phyloP scores from a whole-genome alignment of 768 basidiomycete genomes.

The Amanita inopinata region DNA sequence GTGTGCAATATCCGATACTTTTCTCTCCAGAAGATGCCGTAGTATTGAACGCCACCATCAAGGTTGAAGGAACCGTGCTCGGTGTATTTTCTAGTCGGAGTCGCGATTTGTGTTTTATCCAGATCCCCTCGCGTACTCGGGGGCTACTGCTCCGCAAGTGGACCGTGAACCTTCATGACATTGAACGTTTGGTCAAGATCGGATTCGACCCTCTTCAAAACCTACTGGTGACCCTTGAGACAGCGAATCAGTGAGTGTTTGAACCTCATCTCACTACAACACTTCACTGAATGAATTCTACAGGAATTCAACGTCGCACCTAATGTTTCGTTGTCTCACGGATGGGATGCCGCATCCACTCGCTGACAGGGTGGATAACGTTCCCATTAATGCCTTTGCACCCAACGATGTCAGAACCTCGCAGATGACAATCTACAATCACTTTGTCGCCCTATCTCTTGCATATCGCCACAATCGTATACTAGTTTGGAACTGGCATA shows the following conservation, averaged over 20 bases:
- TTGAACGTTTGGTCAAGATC: neutral
- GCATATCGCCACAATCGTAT: conserved; percentile 15
- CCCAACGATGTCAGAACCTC: conserved; percentile 12
- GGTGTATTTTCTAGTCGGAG: neutral
- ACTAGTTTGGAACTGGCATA: conserved; percentile 62
- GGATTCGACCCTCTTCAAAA: neutral
- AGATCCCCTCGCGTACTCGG: neutral
- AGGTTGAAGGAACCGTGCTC: neutral
- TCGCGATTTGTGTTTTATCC: neutral
- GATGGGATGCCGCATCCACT: conserved; percentile 36
- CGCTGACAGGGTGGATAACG: conserved; percentile 27
- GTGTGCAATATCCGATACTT: neutral
- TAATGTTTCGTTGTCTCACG: conserved; percentile 34
- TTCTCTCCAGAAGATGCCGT: too few relatives aligned
- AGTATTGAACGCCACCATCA: neutral
- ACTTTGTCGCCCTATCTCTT: conserved; percentile 29
- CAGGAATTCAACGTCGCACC: neutral
- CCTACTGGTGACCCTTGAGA: neutral
- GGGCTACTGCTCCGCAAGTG: neutral
- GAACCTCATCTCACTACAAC: too few relatives aligned
- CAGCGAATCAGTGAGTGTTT: too few relatives aligned
- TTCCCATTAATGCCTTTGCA: conserved; percentile 19
- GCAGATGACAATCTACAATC: conserved; percentile 39
- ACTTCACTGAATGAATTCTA: neutral
- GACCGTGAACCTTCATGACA: neutral